A percentile compares a stretch with the other conserved stretches of the same genome.
Evolutionary conservation across 345 rosid genomes (phyloP).

Genomic region (Lagerstroemia speciosa): DNA sequence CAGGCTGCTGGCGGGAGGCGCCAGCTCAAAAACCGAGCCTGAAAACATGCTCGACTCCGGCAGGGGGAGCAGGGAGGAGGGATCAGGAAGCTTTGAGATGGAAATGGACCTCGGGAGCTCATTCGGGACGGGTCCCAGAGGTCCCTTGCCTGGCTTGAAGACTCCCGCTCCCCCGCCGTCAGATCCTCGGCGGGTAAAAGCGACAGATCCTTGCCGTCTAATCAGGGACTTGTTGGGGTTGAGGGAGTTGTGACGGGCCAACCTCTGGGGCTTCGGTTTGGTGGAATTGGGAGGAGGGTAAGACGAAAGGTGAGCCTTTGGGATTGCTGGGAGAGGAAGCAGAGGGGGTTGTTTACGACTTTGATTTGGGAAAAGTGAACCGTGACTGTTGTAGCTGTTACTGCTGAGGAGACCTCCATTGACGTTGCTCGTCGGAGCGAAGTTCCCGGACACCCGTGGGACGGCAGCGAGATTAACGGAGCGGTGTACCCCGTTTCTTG

Average conservation of each 20-base stretch:
- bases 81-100: not conserved
- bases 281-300: not conserved
- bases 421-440: not conserved
- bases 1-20: constrained; percentile 71
- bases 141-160: not conserved
- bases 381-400: too few species aligned
- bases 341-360: constrained; percentile 11
- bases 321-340: constrained; percentile 13
- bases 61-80: not conserved
- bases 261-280: constrained; percentile 1
- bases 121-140: constrained; percentile 10
- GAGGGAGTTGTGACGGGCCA: constrained; percentile 1
- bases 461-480: not conserved
- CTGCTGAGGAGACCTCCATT: not conserved
- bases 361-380: not conserved
- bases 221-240: not conserved
- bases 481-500: not conserved
- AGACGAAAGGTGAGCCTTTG: not conserved
- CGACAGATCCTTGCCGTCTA: not conserved
- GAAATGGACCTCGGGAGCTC: constrained; percentile 7
- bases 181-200: not conserved
- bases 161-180: not conserved
- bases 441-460: not conserved
- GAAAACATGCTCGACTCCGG: constrained; percentile 8
- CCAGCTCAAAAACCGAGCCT: constrained; percentile 22